Evolutionary conservation across 2,329 filamentous ascomycete genomes (phyloP), one percentile per base, ranked within the genome.

Genomic region (Sporothrix sp.): DNA sequence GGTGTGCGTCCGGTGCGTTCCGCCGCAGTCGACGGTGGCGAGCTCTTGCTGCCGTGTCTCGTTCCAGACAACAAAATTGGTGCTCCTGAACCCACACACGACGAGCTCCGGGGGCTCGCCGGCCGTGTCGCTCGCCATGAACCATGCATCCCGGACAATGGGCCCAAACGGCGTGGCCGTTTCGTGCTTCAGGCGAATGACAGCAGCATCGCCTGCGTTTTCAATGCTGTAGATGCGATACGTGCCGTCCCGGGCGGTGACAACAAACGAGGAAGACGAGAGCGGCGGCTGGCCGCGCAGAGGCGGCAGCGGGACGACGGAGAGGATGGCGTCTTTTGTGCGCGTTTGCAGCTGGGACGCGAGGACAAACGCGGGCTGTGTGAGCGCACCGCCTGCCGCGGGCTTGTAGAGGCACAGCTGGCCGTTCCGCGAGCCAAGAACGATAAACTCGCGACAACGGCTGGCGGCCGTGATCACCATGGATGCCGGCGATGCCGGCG

Each of bases 61-160:
- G 62, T 95, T 87, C 79, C 87, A 93, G 9, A 91, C 75, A 11
- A 95, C 71, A 61, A 97, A 94, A 42, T 80, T 72, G 55, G 81
- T 87, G 62, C 85, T 81, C 50, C 79, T 81, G 67, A 96, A 97
- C 3, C 91, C 91, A 62, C 83, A 86, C 11, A 95, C 69, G 25
- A 89, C 70, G 1, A 95, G 69, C 42, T 85, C 73, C 4, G 53
- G 46, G 8, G 47, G 43, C 7, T 13, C 21, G 1, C 70, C 64
- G 0, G 64, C 64, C 1, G 59, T 52, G 33, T 60, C 59, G 21
- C 53, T 46, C n/a, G 38, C 64, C 9, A 55, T 58, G 53, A 91
- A 76, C 68, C 79, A 83, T 0, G 84, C 75, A 0, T 82, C 81
- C 63, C 94, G 87, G 33, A 96, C 76, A 58, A 87, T 81, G 1